Evolutionary conservation across 2,329 filamentous ascomycete species (phyloP).

Genomic region (Microcyclospora tardicrescens): DNA sequence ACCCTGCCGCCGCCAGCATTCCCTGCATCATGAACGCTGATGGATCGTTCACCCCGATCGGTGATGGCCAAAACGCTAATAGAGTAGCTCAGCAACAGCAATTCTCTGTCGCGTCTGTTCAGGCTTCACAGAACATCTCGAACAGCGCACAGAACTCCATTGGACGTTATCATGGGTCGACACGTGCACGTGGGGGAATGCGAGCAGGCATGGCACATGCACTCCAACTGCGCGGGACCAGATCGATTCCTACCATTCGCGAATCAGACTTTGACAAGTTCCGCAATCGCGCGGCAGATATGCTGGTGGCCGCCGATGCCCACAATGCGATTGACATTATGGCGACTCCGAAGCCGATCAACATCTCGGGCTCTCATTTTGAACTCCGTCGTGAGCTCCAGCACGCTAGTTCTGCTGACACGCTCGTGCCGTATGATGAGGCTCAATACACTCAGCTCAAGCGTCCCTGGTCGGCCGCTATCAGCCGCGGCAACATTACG

Average conservation of each 20-base stretch:
- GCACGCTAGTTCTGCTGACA: neutral
- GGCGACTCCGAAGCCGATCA: neutral
- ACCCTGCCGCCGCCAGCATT: too few relatives aligned
- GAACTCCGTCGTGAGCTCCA: neutral
- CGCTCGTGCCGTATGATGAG: neutral
- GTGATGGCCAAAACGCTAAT: neutral
- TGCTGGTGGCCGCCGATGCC: neutral
- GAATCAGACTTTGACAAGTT: neutral
- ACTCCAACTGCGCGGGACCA: neutral
- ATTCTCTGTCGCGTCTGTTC: neutral
- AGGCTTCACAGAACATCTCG: neutral
- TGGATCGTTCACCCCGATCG: conserved; percentile 1
- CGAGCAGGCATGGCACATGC: too few relatives aligned
- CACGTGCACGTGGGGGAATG: too few relatives aligned
- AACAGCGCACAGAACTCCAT: neutral
- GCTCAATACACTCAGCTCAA: neutral
- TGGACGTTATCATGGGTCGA: neutral
- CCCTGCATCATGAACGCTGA: neutral
- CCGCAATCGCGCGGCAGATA: neutral
- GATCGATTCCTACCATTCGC: neutral
- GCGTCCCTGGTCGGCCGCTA: too few relatives aligned
- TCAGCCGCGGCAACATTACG: neutral
- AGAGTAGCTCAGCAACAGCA: conserved; percentile 3
- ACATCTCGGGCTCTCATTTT: neutral
- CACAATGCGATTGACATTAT: neutral